Evolutionary conservation across 1,139 yeast species (phyloP).

Genomic region (Pneumocystis jirovecii): DNA sequence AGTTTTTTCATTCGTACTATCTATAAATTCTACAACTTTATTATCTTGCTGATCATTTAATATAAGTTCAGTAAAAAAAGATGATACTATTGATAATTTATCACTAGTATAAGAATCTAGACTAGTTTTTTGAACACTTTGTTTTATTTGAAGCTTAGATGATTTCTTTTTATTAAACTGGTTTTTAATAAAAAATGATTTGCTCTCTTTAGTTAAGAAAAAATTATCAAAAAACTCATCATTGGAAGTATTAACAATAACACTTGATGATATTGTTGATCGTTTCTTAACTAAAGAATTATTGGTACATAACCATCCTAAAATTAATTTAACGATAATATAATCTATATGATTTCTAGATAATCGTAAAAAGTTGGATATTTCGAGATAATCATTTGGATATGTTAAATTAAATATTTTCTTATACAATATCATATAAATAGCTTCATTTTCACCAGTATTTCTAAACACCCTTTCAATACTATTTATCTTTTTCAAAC

Average conservation of each 20-base stretch:
- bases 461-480: background rate
- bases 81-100: background rate
- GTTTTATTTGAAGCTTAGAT: background rate
- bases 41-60: background rate
- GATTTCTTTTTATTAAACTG: background rate
- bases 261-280: background rate
- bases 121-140: background rate
- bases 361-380: background rate
- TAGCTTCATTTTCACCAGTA: background rate
- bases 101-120: background rate
- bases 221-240: background rate
- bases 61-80: background rate
- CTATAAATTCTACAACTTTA: background rate
- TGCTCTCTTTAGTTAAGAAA: background rate
- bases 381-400: background rate
- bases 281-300: background rate
- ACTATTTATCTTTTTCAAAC: background rate
- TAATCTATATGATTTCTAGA: background rate
- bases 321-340: background rate
- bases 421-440: background rate
- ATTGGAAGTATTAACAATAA: background rate
- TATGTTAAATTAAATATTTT: background rate
- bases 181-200: background rate
- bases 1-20: background rate
- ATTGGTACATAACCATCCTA: background rate